Base-by-base conservation (phyloP, 495 filamentous ascomycete species). In the Penicillium angulare region DNA sequence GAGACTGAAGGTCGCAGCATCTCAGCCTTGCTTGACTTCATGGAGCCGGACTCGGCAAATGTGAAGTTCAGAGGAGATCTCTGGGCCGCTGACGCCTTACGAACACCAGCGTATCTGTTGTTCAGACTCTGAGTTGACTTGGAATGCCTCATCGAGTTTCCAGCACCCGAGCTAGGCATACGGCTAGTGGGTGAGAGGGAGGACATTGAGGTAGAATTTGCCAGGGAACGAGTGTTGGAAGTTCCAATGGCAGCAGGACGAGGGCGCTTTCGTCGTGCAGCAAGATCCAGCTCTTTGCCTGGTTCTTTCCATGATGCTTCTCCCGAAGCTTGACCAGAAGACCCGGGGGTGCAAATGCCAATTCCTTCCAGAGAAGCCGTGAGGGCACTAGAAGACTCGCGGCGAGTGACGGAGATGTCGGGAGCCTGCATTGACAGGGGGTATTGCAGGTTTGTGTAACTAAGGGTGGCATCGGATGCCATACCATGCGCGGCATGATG, bases 51-150 rank as follows among this genome's bases (percentile, higher is more conserved):
- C 35, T 77, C 75, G 18, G 74, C 63, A 53, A 80, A 75, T 1
- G 71, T 75, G 44, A 75, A 69, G 43, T 76, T 77, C n/a, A 80
- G 63, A 20, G 79, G 79, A 17, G 79, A 82, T 18, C 77, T 70
- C 49, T 79, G 79, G 27, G 71, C 65, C 21, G 69, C 65, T 23
- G 72, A 74, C 1, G 68, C 64, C 63, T 82, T 82, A 24, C 77
- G 56, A 21, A 82, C 73, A 49, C 78, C 78, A 0, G 78, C 78
- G 47, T 75, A 78, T 17, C 73, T 65, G 24, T 75, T 65, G 56
- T 75, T 75, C 18, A 79, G 65, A 39, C 62, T 69, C 42, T 79
- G 74, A 3, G 76, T 69, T 13, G 79, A 82, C 56, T 79, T 79
- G 29, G 78, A 75, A n/a, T 80, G 78, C 44, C 76, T 73, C 54